Evolutionary conservation across 352 stramenopile species (phyloP), one percentile per base, ranked within the genome.

Genomic region (Pythium utonaiense): DNA sequence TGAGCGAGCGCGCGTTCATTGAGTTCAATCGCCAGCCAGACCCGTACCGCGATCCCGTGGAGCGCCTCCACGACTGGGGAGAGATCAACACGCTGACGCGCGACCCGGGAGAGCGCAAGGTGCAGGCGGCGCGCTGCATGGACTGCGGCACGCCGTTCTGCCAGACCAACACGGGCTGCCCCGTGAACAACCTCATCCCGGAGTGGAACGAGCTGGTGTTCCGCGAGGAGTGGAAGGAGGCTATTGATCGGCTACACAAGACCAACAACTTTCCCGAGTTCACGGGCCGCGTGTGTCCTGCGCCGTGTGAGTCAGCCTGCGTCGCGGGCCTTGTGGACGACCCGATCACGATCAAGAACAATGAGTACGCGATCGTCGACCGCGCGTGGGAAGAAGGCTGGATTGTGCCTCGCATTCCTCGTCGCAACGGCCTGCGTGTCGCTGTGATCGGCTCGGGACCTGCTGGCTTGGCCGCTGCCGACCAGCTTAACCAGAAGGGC

Each of bases 261-360:
- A 99, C 96, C 59, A 99, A 99, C 83, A 99, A 99, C 80, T 99
- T 99, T 73, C 96, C 96, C 13, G 96, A 99, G 78, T 99, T 99
- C 68, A 99, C 96, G 1, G 96, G 96, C 62, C 84, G 96, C 57
- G 96, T 99, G 16, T 99, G 96, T 67, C 96, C 96, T 13, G 96
- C 96, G 54, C 96, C 96, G 6, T 99, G 96, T 60, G 96, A 99
- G 67, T 89, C 91, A 14, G 95, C 90, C 3, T 99, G 96, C 62
- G 96, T 99, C 3, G 94, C 95, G 12, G 96, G 96, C 6, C 80
- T 99, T 22, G 83, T 99, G 24, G 96, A 99, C 72, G 82, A 95
- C 44, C 94, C 96, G 44, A 90, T 99, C 31, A 98, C 96, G 7
- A 99, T 99, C 77, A 99, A 99, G 77, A 98, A 98, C 78, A 98